Evolutionary conservation across 148 eudicot genomes (phyloP).

Genomic region (Spergularia bocconei): DNA sequence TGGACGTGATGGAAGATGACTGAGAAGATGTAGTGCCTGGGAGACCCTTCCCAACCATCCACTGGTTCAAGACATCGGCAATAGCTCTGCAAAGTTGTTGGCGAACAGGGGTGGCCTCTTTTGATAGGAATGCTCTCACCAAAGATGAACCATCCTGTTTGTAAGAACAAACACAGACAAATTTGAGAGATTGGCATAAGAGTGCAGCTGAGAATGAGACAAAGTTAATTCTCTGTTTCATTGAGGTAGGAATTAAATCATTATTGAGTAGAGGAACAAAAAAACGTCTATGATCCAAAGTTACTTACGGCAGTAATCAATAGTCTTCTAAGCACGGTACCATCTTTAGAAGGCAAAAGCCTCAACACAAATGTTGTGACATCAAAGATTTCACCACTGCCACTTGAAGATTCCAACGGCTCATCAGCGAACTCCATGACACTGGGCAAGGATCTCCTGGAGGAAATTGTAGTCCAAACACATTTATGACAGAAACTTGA

Average conservation of each 20-base stretch:
- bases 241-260: neutral
- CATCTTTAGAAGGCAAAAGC: conserved; percentile 71
- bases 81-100: conserved; percentile 55
- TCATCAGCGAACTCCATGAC: conserved; percentile 31
- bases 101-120: conserved; percentile 58
- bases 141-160: conserved; percentile 83
- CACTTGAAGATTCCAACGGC: conserved; percentile 32
- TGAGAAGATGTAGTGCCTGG: conserved; percentile 15
- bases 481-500: neutral
- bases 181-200: neutral
- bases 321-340: conserved; percentile 77
- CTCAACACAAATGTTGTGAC: conserved; percentile 59
- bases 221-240: neutral
- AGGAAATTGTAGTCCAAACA: neutral
- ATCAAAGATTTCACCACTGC: conserved; percentile 37
- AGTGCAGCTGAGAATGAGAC: neutral
- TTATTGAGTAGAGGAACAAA: neutral
- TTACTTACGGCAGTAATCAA: conserved; percentile 84
- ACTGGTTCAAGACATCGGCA: conserved; percentile 57
- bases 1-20: conserved; percentile 31
- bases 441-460: conserved; percentile 58
- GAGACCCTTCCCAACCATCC: conserved; percentile 42
- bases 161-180: neutral
- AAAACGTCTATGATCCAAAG: neutral
- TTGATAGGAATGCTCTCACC: conserved; percentile 52